phyloP scores from a whole-genome alignment of 2,329 filamentous ascomycete genomes.

The Coniochaeta sp. region DNA sequence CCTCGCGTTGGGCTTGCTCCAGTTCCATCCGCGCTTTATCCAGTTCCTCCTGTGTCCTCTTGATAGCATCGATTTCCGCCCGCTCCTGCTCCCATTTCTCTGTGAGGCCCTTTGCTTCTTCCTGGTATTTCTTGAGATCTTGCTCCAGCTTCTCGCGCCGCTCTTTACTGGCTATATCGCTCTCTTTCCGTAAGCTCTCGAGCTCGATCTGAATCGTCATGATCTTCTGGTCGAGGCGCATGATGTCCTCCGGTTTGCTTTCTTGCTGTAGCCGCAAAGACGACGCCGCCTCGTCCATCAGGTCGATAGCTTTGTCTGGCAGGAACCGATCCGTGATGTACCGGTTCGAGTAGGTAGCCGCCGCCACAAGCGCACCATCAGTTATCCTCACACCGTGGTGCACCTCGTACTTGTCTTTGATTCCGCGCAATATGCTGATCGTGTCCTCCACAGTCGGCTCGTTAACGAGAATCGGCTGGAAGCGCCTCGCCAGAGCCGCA shows the following conservation, averaged over 20 bases:
- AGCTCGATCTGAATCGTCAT: slow-evolving; percentile 97
- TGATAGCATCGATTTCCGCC: slow-evolving; percentile 77
- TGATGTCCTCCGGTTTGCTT: slow-evolving; percentile 92
- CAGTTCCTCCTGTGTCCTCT: slow-evolving; percentile 80
- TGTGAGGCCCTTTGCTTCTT: slow-evolving; percentile 67
- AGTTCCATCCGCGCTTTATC: slow-evolving; percentile 80
- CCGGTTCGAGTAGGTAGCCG: slow-evolving; percentile 85
- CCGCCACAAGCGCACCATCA: slow-evolving; percentile 84
- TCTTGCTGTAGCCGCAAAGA: slow-evolving; percentile 89
- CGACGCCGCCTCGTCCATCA: slow-evolving; percentile 93
- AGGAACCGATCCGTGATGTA: slow-evolving; percentile 96
- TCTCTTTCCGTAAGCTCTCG: slow-evolving; percentile 90
- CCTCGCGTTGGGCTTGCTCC: slow-evolving; percentile 78
- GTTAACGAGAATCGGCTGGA: slow-evolving; percentile 90
- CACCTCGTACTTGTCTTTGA: slow-evolving; percentile 96
- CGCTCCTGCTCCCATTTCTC: slow-evolving; percentile 88
- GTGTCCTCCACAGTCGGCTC: slow-evolving; percentile 90
- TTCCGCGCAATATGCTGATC: slow-evolving; percentile 89
- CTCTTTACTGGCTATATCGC: slow-evolving; percentile 81
- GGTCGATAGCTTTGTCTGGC: slow-evolving; percentile 93
- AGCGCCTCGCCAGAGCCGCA: slow-evolving; percentile 82
- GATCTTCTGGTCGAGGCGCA: slow-evolving; percentile 85
- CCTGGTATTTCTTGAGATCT: slow-evolving; percentile 68
- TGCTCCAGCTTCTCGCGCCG: slow-evolving; percentile 78
- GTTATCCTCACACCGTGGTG: slow-evolving; percentile 95